Evolutionary conservation across 257 asterid species (phyloP), one percentile per base, ranked within the genome.

Genomic region (Ligustrum vulgare): DNA sequence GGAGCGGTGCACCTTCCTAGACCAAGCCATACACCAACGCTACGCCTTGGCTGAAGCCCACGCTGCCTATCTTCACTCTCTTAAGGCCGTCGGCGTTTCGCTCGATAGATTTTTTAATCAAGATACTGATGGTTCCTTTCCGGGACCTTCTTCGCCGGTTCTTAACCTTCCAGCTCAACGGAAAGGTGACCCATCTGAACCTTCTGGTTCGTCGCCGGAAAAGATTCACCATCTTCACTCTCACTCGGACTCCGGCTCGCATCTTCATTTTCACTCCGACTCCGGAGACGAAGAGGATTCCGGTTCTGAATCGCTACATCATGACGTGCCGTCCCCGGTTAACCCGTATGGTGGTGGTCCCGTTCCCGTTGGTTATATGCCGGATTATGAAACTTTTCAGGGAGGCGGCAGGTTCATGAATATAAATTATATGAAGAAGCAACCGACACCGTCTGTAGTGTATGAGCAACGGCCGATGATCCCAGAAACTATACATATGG

Each of bases 11-110:
- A 56, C 74, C 45, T 89, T 84, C 78, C 89, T 94, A 8, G 99
- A 94, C 82, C 87, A 91, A 76, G 99, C 99, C 36, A 84, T 94
- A 1, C 92, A 87, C 0, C 96, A 84, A 70, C 94, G 99, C 54
- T 94, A 83, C 66, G 86, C 93, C 74, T 81, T 94, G n/a, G 92
- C 99, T 4, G 93, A 92, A 35, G 88, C 98, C 36, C 99, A 94
- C 63, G 69, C 84, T 6, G 93, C 92, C 4, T 94, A 94, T 71
- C 84, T 91, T 23, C 87, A 85, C 82, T 91, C 97, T 0, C 95
- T 94, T 32, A 87, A 82, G 80, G 80, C 81, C 67, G 86, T 94
- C 1, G 99, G 97, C 12, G 41, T 73, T 36, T 89, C 99, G 0
- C 73, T 94, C 2, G 86, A 89, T 81, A 87, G 88, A 4, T 94